phyloP scores from a whole-genome alignment of 2,329 filamentous ascomycete species.

The Aaosphaeria arxii region DNA sequence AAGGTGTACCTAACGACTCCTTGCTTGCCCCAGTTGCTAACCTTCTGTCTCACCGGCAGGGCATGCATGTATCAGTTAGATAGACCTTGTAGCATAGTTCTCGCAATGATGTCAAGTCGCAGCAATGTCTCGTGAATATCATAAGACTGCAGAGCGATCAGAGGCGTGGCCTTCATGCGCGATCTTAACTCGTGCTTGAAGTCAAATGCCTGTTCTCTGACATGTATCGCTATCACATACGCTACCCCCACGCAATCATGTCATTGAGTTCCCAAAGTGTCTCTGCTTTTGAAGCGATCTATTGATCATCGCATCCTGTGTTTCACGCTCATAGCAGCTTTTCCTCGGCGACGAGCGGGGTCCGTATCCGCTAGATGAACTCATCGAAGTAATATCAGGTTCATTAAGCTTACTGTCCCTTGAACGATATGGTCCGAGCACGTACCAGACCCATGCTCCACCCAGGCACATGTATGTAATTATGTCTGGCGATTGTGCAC shows the following conservation, averaged over 20 bases:
- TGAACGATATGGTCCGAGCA: slow-evolving; percentile 10
- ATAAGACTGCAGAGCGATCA: too few species aligned
- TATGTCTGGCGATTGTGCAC: slow-evolving; percentile 7
- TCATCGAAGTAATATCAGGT: slow-evolving; percentile 5
- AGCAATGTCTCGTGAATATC: too few species aligned
- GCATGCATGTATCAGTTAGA: neutral
- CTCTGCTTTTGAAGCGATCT: neutral
- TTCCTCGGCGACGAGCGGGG: slow-evolving; percentile 1
- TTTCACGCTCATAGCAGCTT: neutral
- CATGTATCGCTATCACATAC: too few species aligned
- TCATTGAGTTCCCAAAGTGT: too few species aligned
- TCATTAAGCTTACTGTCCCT: slow-evolving; percentile 13
- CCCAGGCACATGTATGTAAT: slow-evolving; percentile 5
- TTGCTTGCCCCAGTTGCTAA: too few species aligned
- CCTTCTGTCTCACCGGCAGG: neutral
- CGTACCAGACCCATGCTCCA: neutral
- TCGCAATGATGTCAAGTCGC: too few species aligned
- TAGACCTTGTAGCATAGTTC: too few species aligned
- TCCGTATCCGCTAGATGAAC: neutral
- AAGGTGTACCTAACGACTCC: too few species aligned
- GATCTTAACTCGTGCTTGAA: too few species aligned
- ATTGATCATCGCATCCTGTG: neutral
- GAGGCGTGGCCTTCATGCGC: too few species aligned
- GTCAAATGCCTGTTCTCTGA: too few species aligned
- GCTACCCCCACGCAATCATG: too few species aligned